Conservation (phyloP, 2,329 filamentous ascomycete genomes). For the Aspergillus niger region DNA sequence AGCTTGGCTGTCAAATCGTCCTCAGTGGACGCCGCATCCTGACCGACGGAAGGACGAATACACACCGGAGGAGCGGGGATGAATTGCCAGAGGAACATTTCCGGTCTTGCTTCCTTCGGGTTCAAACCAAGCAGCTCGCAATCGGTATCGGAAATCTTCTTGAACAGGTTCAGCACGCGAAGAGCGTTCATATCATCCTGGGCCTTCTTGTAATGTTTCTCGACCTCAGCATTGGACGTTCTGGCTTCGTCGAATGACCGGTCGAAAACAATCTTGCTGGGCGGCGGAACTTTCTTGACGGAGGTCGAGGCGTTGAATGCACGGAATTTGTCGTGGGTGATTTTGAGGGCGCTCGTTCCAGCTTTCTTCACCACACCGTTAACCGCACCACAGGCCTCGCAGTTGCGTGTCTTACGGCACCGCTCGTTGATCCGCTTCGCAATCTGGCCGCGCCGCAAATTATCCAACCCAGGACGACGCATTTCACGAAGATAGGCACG, state of each 20-base stretch:
- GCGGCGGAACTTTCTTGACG: conserved; percentile 77
- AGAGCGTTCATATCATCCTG: conserved; percentile 93
- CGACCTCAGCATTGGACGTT: conserved; percentile 75
- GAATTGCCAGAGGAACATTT: conserved; percentile 98
- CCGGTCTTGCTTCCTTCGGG: conserved; percentile 80
- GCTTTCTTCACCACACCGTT: conserved; percentile 94
- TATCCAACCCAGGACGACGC: conserved; percentile 80
- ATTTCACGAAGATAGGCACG: conserved; percentile 77
- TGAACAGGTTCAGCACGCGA: conserved; percentile 86
- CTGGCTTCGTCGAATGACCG: conserved; percentile 80
- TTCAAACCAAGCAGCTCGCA: conserved; percentile 90
- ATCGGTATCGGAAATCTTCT: conserved; percentile 78
- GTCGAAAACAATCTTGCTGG: conserved; percentile 82
- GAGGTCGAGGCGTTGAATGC: conserved; percentile 87
- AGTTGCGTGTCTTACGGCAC: conserved; percentile 82
- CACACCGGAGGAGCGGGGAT: conserved; percentile 91
- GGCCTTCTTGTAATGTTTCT: conserved; percentile 87
- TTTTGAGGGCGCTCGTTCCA: conserved; percentile 77
- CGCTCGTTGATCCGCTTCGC: conserved; percentile 87
- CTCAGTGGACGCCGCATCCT: conserved; percentile 90
- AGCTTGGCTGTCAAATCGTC: conserved; percentile 96
- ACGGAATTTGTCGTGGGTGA: conserved; percentile 90
- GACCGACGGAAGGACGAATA: conserved; percentile 89
- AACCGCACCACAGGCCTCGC: conserved; percentile 75
- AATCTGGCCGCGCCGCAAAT: conserved; percentile 77